A percentile compares a stretch with the other conserved stretches of the same genome.
Conservation (phyloP, 108 stramenopile species). For the Discostella stelligeroides region DNA sequence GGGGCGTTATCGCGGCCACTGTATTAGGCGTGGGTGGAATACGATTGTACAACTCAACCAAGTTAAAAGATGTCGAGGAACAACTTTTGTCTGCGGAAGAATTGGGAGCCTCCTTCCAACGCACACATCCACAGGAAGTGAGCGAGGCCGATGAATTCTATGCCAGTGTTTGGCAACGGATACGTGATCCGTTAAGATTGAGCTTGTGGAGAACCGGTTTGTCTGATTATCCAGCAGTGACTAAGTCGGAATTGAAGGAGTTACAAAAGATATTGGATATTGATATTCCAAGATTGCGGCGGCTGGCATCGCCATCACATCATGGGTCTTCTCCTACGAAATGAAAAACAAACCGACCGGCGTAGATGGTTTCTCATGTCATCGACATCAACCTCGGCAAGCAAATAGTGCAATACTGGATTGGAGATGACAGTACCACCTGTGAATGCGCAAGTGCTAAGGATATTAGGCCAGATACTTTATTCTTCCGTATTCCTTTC, state of each 20-base stretch:
- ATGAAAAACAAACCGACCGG: too few species aligned
- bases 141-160: slow-evolving; percentile 89
- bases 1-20: slow-evolving; percentile 68
- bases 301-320: slow-evolving; percentile 79
- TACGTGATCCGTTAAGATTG: slow-evolving; percentile 67
- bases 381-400: too few species aligned
- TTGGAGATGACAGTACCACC: too few species aligned
- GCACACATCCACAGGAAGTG: slow-evolving; percentile 81
- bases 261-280: slow-evolving; percentile 81
- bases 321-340: slow-evolving; percentile 44
- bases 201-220: slow-evolving; percentile 65
- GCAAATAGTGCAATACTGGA: too few species aligned
- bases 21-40: slow-evolving; percentile 76
- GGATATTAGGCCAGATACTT: too few species aligned
- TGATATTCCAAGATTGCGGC: slow-evolving; percentile 84
- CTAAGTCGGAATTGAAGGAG: slow-evolving; percentile 56
- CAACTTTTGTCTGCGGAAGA: slow-evolving; percentile 62
- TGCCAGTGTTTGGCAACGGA: slow-evolving; percentile 85
- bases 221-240: slow-evolving; percentile 53
- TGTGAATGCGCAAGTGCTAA: too few species aligned
- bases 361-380: too few species aligned
- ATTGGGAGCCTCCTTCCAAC: slow-evolving; percentile 70
- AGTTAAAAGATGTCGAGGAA: slow-evolving; percentile 63
- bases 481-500: too few species aligned
- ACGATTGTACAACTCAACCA: slow-evolving; percentile 74